phyloP scores from a whole-genome alignment of 371 early-diverging fungal genomes.

The Nosema granulosis region DNA sequence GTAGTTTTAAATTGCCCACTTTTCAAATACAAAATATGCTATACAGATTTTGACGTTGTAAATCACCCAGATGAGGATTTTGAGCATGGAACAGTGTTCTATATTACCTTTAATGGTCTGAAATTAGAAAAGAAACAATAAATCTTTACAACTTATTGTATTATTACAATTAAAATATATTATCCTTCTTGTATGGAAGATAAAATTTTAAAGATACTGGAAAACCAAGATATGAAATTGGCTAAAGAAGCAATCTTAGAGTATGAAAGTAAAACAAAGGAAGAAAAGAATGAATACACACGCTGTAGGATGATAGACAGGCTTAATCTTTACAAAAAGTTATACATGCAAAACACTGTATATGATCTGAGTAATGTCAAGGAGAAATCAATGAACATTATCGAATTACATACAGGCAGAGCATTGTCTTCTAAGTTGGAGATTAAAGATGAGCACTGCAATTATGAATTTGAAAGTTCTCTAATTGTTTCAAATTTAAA shows the following conservation, averaged over 20 bases:
- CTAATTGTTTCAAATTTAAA: neutral
- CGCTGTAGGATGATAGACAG: neutral
- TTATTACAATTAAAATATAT: too few species aligned
- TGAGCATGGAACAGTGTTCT: slow-evolving; percentile 44
- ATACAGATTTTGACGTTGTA: slow-evolving; percentile 53
- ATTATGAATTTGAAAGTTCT: neutral
- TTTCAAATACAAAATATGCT: slow-evolving; percentile 72
- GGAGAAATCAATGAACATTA: neutral
- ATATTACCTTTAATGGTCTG: slow-evolving; percentile 24
- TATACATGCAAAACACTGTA: neutral
- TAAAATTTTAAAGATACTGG: slow-evolving; percentile 5
- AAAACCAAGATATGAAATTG: neutral
- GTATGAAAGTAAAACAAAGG: neutral
- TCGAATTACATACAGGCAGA: neutral
- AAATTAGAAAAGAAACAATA: slow-evolving; percentile 1
- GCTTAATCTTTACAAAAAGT: neutral
- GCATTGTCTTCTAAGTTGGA: neutral
- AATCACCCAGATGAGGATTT: slow-evolving; percentile 49
- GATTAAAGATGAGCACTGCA: neutral
- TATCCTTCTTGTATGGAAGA: neutral
- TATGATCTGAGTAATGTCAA: neutral
- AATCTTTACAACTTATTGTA: too few species aligned
- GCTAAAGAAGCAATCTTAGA: neutral
- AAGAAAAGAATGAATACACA: slow-evolving; percentile 2
- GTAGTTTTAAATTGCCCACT: slow-evolving; percentile 88